Evolutionary conservation across 2,329 filamentous ascomycete genomes (phyloP).

Genomic region (Penicillium occitanis): DNA sequence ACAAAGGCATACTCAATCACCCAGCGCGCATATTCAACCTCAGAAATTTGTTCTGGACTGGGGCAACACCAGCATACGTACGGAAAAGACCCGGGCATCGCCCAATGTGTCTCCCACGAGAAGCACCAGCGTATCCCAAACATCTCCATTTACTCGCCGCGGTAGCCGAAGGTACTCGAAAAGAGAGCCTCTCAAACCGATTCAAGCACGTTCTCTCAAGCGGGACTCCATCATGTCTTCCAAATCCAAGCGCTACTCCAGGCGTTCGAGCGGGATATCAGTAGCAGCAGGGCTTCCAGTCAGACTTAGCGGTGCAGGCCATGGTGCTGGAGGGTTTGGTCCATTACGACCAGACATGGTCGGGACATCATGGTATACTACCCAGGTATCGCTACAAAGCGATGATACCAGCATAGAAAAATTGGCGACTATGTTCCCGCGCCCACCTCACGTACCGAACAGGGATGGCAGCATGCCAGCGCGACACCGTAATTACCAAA

Average conservation of each 20-base stretch:
- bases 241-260: constrained; percentile 38
- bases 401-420: constrained; percentile 39
- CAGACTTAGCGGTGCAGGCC: constrained; percentile 44
- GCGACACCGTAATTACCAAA: constrained; percentile 25
- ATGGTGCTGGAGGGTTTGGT: constrained; percentile 43
- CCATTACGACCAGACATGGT: constrained; percentile 37
- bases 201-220: constrained; percentile 39
- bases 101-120: constrained; percentile 28
- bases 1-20: constrained; percentile 4
- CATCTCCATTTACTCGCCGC: constrained; percentile 32
- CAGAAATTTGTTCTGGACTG: constrained; percentile 34
- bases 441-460: constrained; percentile 31
- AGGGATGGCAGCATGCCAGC: constrained; percentile 32
- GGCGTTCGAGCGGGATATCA: constrained; percentile 41
- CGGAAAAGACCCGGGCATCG: constrained; percentile 27
- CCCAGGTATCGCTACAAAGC: constrained; percentile 34
- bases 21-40: constrained; percentile 18
- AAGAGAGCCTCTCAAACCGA: constrained; percentile 38
- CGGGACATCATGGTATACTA: constrained; percentile 41
- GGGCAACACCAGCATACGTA: constrained; percentile 28
- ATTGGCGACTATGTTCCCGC: constrained; percentile 38
- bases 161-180: constrained; percentile 33
- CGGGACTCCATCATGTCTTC: constrained; percentile 38
- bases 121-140: constrained; percentile 32
- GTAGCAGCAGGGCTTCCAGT: constrained; percentile 40